Base-by-base conservation (phyloP, 768 basidiomycete species). In the Lactifluus echinatus region DNA sequence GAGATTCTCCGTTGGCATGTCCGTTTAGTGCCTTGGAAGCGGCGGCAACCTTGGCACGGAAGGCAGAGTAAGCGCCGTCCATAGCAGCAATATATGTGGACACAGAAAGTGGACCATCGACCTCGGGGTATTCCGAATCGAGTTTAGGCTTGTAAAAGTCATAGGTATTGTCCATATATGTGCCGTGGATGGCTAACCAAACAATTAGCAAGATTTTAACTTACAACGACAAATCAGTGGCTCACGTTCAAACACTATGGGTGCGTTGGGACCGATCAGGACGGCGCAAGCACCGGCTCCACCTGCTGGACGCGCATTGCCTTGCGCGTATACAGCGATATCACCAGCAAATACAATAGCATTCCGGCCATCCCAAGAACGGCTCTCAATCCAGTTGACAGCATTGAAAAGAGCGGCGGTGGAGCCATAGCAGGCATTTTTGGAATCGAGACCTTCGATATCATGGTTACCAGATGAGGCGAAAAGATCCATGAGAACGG, bases 61-160 rank as follows among this genome's bases (percentile, higher is more conserved):
- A 98, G 57, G 83, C 78, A 39, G 78, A 75, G 76, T 97, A 99
- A 19, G 93, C 84, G 52, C 82, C 80, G 70, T 99, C 96, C 57
- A 99, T 81, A 34, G 95, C 93, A 57, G 89, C 85, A 66, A 94
- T 85, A 75, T 99, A 99, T 42, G 91, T 92, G 52, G 90, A 89
- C 57, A 96, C 89, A 8, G 96, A 95, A 44, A 95, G 86, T 5
- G 95, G 96, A 2, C 96, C 96, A 68, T 99, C 95, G 48, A 99
- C 95, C 66, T 90, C 89, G 59, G 96, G 96, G 71, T 93, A 95
- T 71, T 94, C 92, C 21, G 92, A 94, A 54, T 87, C 84, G 21
- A 98, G 84, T 65, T 91, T 85, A 47, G 96, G 96, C 77, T 99
- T 99, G 85, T 96, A 99, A 73, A 97, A 98, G 74, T 99, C 96